Evolutionary conservation across 805 yeast genomes (phyloP).

Genomic region (Torulaspora gathmanii): DNA sequence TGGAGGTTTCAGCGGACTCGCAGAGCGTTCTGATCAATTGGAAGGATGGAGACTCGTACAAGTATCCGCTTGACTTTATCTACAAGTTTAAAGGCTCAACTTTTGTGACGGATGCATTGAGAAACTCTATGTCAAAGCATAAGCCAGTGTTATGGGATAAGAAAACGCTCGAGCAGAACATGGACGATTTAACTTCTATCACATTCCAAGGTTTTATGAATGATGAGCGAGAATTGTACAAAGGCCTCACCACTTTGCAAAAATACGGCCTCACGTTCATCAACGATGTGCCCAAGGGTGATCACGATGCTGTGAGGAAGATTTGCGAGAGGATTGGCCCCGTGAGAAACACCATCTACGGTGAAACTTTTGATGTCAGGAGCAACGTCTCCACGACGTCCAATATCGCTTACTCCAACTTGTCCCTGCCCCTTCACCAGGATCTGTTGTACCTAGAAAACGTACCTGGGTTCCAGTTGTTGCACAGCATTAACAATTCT

Average conservation of each 20-base stretch:
- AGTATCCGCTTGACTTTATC: slow-evolving; percentile 46
- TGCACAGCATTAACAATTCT: slow-evolving; percentile 54
- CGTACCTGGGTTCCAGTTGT: slow-evolving; percentile 72
- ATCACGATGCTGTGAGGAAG: slow-evolving; percentile 37
- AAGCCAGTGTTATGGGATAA: slow-evolving; percentile 44
- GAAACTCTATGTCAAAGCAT: slow-evolving; percentile 30
- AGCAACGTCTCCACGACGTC: slow-evolving; percentile 46
- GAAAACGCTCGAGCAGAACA: slow-evolving; percentile 20
- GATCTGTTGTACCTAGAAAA: slow-evolving; percentile 72
- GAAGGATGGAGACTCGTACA: slow-evolving; percentile 43
- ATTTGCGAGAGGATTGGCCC: slow-evolving; percentile 60
- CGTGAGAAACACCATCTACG: slow-evolving; percentile 66
- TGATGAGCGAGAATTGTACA: slow-evolving; percentile 35
- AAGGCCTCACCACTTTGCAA: slow-evolving; percentile 45
- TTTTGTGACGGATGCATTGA: slow-evolving; percentile 27
- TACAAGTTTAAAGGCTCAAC: slow-evolving; percentile 40
- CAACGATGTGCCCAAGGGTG: slow-evolving; percentile 46
- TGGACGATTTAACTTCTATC: slow-evolving; percentile 29
- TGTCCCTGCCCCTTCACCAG: slow-evolving; percentile 68
- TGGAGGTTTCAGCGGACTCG: slow-evolving; percentile 35
- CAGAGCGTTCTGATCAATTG: slow-evolving; percentile 42
- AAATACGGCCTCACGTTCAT: slow-evolving; percentile 54
- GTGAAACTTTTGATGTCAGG: slow-evolving; percentile 63
- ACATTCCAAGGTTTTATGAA: slow-evolving; percentile 42
- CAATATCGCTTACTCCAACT: slow-evolving; percentile 65